These are phyloP conservation scores for Ganoderma meredithae DNA, from an alignment of 1,284 basidiomycete species.

Conservation along the genomic window DNA sequence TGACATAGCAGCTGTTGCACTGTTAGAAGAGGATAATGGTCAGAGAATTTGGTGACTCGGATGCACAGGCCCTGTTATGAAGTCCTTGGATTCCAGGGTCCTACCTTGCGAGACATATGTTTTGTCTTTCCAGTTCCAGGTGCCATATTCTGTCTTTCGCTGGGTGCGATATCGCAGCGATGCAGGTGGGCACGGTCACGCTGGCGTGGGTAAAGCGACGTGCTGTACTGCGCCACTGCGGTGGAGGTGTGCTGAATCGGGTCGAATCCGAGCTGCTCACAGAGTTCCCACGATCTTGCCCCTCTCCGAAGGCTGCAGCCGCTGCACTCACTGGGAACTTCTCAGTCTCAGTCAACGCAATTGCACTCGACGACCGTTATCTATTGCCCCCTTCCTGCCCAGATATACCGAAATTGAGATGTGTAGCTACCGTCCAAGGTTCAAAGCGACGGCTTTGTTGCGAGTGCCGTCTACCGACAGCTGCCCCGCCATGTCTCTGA, in stretches of 20 bases:
- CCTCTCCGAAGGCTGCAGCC: no score
- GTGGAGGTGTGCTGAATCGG: not conserved
- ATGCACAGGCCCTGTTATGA: not conserved
- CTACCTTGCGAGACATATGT: constrained; percentile 9
- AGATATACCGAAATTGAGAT: no score
- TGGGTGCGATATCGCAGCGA: not conserved
- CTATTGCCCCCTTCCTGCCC: no score
- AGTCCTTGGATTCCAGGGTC: not conserved
- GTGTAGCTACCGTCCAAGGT: no score
- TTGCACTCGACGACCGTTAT: no score
- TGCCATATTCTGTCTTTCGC: not conserved
- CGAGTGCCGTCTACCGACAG: no score
- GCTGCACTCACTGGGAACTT: no score
- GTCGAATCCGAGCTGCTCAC: not conserved
- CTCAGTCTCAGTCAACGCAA: no score
- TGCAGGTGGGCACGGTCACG: not conserved
- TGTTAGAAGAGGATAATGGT: constrained; percentile 5
- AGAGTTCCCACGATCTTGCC: not conserved
- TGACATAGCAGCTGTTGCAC: constrained; percentile 36
- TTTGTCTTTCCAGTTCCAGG: constrained; percentile 4
- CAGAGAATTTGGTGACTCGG: not conserved
- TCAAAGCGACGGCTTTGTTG: no score
- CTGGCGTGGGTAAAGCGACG: not conserved
- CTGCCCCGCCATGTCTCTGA: no score
- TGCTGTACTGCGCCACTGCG: not conserved